phyloP scores from a whole-genome alignment of 192 early-diverging fungal species.

The Dissophora globulifera region DNA sequence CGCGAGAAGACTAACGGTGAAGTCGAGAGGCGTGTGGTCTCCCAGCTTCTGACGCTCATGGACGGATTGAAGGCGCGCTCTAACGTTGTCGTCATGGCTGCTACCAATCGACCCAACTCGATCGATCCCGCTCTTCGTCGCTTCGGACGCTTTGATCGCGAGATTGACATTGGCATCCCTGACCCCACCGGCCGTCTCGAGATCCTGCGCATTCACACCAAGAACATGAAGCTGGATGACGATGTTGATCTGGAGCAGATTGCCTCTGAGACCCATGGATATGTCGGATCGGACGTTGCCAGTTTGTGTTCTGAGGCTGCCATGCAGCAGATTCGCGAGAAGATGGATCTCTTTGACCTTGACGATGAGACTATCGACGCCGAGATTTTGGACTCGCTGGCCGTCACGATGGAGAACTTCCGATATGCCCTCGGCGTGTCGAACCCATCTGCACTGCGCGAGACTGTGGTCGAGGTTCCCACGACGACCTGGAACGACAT shows the following conservation, averaged over 20 bases:
- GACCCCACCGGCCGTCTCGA: slow-evolving; percentile 91
- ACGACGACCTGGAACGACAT: slow-evolving; percentile 96
- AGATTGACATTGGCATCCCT: slow-evolving; percentile 98
- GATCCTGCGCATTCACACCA: slow-evolving; percentile 95
- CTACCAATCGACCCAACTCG: slow-evolving; percentile 97
- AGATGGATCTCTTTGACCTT: slow-evolving; percentile 98
- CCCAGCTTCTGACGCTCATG: slow-evolving; percentile 98
- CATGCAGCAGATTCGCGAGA: slow-evolving; percentile 99
- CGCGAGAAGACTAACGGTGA: slow-evolving; percentile 99
- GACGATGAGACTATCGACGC: slow-evolving; percentile 99
- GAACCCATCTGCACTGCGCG: slow-evolving; percentile 98
- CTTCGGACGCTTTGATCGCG: slow-evolving; percentile 99
- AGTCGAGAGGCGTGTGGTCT: slow-evolving; percentile 98
- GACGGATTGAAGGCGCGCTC: slow-evolving; percentile 96
- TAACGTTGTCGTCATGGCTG: slow-evolving; percentile 98
- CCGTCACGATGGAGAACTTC: slow-evolving; percentile 99
- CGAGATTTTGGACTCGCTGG: slow-evolving; percentile 92
- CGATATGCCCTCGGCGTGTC: slow-evolving; percentile 91
- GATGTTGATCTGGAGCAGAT: slow-evolving; percentile 98
- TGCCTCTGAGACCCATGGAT: slow-evolving; percentile 97
- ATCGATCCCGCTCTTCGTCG: slow-evolving; percentile 97
- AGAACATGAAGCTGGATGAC: slow-evolving; percentile 98
- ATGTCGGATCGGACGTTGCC: slow-evolving; percentile 97
- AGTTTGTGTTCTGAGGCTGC: slow-evolving; percentile 99
- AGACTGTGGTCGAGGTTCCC: slow-evolving; percentile 98